These are phyloP conservation scores for Globisporangium splendens DNA, from an alignment of 352 stramenopile genomes.

Conservation along the genomic window DNA sequence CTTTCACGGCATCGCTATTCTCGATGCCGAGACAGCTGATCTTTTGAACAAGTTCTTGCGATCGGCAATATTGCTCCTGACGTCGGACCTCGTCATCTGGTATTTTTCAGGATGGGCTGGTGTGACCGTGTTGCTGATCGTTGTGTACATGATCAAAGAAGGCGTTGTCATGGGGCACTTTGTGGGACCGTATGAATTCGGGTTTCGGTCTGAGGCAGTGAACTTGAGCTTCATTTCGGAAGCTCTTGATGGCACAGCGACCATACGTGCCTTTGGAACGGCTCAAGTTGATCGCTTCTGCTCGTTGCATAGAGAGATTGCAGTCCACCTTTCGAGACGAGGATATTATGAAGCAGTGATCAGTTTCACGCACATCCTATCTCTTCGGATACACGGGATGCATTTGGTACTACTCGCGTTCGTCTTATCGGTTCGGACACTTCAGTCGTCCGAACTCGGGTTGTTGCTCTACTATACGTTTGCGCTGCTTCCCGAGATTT, in stretches of 20 bases:
- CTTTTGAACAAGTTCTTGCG: constrained; percentile 21
- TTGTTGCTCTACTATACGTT: constrained; percentile 36
- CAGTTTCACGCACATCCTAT: constrained; percentile 32
- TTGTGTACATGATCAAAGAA: constrained; percentile 29
- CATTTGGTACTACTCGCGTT: constrained; percentile 29
- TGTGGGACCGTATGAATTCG: constrained; percentile 9
- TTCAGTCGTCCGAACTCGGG: constrained; percentile 25
- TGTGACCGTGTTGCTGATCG: constrained; percentile 16
- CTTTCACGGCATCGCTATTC: constrained; percentile 30
- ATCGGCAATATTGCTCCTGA: too few relatives aligned
- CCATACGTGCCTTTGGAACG: constrained; percentile 34
- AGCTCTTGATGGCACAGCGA: constrained; percentile 31
- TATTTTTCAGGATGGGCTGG: constrained; percentile 32
- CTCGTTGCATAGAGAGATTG: constrained; percentile 22
- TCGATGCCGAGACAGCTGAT: neutral
- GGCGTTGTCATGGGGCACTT: constrained; percentile 28
- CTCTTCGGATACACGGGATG: constrained; percentile 25
- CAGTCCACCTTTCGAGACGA: constrained; percentile 25
- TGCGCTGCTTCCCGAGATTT: too few relatives aligned
- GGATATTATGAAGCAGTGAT: constrained; percentile 28
- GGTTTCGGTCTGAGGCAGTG: constrained; percentile 23
- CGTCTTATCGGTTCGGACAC: constrained; percentile 29
- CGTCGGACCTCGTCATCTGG: constrained; percentile 18
- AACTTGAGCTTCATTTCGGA: constrained; percentile 47
- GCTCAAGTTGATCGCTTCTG: constrained; percentile 29